These are phyloP conservation scores for Tulasnella sp. DNA, from an alignment of 768 basidiomycete genomes.

Conservation along the genomic window DNA sequence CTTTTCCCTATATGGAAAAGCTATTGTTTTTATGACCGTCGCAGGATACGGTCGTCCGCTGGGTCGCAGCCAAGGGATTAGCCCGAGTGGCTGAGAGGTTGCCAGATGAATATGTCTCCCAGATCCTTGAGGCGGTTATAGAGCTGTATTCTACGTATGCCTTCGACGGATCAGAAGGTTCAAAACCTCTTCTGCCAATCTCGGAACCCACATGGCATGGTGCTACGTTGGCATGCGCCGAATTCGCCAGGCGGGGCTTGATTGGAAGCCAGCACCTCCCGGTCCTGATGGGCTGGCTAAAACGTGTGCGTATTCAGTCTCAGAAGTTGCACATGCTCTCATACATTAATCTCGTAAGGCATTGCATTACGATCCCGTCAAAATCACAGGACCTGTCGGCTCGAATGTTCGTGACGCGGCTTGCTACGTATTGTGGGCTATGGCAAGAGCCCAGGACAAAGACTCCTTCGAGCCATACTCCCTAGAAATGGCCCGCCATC, in stretches of 20 bases:
- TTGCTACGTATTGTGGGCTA: slow-evolving; percentile 88
- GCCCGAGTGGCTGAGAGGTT: slow-evolving; percentile 76
- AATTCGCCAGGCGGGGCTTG: slow-evolving; percentile 76
- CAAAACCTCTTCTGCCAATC: slow-evolving; percentile 56
- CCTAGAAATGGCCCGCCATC: slow-evolving; percentile 47
- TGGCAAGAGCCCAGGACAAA: slow-evolving; percentile 66
- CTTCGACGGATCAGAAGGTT: slow-evolving; percentile 37
- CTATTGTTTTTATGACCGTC: not conserved
- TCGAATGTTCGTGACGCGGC: slow-evolving; percentile 92
- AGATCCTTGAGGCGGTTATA: slow-evolving; percentile 74
- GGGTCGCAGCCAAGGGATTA: slow-evolving; percentile 87
- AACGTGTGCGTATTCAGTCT: slow-evolving; percentile 42
- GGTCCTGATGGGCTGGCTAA: slow-evolving; percentile 63
- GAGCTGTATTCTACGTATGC: slow-evolving; percentile 69
- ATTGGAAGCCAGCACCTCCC: slow-evolving; percentile 46
- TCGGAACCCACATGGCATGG: slow-evolving; percentile 95
- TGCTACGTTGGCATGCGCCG: slow-evolving; percentile 81
- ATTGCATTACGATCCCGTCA: slow-evolving; percentile 81
- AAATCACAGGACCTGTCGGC: slow-evolving; percentile 87
- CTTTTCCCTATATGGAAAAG: not conserved
- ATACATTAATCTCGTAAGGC: slow-evolving; percentile 41
- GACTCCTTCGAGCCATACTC: slow-evolving; percentile 50
- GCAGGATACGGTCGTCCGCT: slow-evolving; percentile 90
- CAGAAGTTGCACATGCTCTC: not conserved
- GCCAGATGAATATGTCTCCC: slow-evolving; percentile 57